Evolutionary conservation across 2,329 filamentous ascomycete genomes (phyloP), one percentile per base, ranked within the genome.

Genomic region (Aspergillus floridensis): DNA sequence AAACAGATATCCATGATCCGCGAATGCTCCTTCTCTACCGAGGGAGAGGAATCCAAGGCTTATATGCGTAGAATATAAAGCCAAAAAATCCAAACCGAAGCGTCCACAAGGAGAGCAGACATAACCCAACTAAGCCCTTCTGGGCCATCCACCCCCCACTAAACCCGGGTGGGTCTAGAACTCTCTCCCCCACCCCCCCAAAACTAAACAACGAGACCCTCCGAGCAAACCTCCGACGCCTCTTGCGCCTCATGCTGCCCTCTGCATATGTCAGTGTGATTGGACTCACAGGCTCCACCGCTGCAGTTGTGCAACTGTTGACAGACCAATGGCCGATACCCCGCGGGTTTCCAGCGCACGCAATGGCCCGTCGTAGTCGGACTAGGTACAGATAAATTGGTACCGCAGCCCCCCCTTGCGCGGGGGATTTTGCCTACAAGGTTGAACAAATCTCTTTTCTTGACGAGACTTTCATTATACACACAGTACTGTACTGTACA

Each of bases 181-280:
- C 14, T 16, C 11, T n/a, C 7, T 16, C 2, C 11, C 26, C 24
- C 41, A 41, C 21, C 2, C 24, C 41, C 48, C 21, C 2, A 21
- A 31, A 44, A 52, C 49, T 53, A 59, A 53, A 52, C 41, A 49
- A 14, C 29, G 38, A 41, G 61, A 58, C 59, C 56, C 63, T 67
- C 65, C 65, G 65, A 67, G 56, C 41, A 65, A 65, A 66, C 58
- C 62, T 57, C 65, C 64, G 65, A 62, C 46, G 22, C 24, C 31
- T 48, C n/a, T 51, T 41, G 49, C 49, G 52, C 53, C 26, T 32
- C 19, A 49, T 29, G 49, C 51, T 50, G 47, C 35, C 54, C 24
- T 44, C 4, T 0, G 11, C n/a, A 32, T 6, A 3, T 49, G 14
- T 16, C 21, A 16, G 3, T 41, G 31, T 59, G 58, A 57, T 57